These are phyloP conservation scores for Linum trigynum DNA, from an alignment of 345 rosid genomes.

Conservation along the genomic window DNA sequence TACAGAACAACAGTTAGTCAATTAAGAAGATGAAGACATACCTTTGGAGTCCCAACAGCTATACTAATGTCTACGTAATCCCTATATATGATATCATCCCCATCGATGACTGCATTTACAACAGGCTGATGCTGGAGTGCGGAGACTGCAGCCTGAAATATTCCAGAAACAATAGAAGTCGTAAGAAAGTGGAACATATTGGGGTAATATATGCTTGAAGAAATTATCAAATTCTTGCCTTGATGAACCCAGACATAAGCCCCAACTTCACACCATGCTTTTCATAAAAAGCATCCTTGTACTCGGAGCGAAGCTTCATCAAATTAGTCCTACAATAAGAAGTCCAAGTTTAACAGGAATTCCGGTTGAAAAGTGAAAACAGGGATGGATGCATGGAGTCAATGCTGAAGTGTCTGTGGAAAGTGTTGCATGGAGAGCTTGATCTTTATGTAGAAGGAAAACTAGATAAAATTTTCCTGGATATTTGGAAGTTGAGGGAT, in stretches of 20 bases:
- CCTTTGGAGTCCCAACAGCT: slow-evolving; percentile 91
- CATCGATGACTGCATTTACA: slow-evolving; percentile 96
- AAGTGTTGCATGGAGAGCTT: too few relatives aligned
- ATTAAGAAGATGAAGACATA: slow-evolving; percentile 16
- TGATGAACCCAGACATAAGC: slow-evolving; percentile 94
- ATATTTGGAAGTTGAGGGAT: too few relatives aligned
- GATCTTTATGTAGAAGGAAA: too few relatives aligned
- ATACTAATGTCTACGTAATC: slow-evolving; percentile 91
- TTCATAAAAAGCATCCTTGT: slow-evolving; percentile 90
- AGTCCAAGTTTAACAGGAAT: not conserved
- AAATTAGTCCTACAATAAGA: slow-evolving; percentile 66
- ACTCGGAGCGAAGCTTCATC: slow-evolving; percentile 94
- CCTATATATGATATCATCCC: slow-evolving; percentile 94
- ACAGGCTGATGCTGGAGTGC: slow-evolving; percentile 93
- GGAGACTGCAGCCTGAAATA: slow-evolving; percentile 82
- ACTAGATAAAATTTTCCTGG: too few relatives aligned
- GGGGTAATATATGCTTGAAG: not conserved
- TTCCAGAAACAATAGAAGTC: not conserved
- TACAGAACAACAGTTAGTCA: too few relatives aligned
- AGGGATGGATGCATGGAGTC: not conserved
- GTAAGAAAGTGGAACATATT: not conserved
- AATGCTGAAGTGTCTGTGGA: not conserved
- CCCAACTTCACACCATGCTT: slow-evolving; percentile 98
- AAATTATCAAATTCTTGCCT: slow-evolving; percentile 28
- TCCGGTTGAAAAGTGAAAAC: not conserved